phyloP scores from a whole-genome alignment of 2,329 filamentous ascomycete genomes.

The Exophiala spinifera region DNA sequence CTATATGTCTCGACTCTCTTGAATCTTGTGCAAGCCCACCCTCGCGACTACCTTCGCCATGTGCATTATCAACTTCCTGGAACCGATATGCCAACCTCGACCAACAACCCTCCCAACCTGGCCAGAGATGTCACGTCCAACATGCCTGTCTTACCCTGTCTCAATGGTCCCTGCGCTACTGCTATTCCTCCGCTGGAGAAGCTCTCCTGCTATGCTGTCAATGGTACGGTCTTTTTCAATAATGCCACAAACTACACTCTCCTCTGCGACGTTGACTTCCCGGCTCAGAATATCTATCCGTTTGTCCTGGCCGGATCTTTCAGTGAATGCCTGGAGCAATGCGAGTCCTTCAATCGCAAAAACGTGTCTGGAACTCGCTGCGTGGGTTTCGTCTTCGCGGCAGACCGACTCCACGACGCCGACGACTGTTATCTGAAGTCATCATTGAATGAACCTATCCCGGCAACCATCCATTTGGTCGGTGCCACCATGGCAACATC shows the following conservation, averaged over 20 bases:
- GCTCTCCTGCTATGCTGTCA: conserved; percentile 25
- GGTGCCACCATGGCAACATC: conserved; percentile 22
- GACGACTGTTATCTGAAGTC: conserved; percentile 35
- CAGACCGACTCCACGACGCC: conserved; percentile 24
- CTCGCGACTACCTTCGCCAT: conserved; percentile 2
- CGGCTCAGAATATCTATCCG: conserved; percentile 28
- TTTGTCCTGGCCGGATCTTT: conserved; percentile 30
- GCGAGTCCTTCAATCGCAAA: conserved; percentile 28
- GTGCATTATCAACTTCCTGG: conserved; percentile 11
- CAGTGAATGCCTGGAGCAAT: conserved; percentile 29
- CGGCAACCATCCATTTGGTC: conserved; percentile 27
- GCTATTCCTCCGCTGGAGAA: conserved; percentile 1
- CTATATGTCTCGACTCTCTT: conserved; percentile 6
- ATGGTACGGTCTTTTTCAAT: conserved; percentile 25
- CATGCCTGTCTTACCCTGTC: conserved; percentile 9
- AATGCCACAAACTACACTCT: conserved; percentile 26
- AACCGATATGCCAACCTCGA: conserved; percentile 6
- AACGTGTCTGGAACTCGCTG: conserved; percentile 19
- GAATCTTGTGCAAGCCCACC: neutral
- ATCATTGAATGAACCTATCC: conserved; percentile 24
- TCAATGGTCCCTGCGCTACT: conserved; percentile 7
- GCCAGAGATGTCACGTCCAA: conserved; percentile 6
- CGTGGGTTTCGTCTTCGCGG: conserved; percentile 30
- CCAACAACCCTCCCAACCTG: conserved; percentile 11
- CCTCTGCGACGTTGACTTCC: conserved; percentile 32